Evolutionary conservation across 23 red algal genomes (phyloP).

Genomic region (Pyropia haitanensis): DNA sequence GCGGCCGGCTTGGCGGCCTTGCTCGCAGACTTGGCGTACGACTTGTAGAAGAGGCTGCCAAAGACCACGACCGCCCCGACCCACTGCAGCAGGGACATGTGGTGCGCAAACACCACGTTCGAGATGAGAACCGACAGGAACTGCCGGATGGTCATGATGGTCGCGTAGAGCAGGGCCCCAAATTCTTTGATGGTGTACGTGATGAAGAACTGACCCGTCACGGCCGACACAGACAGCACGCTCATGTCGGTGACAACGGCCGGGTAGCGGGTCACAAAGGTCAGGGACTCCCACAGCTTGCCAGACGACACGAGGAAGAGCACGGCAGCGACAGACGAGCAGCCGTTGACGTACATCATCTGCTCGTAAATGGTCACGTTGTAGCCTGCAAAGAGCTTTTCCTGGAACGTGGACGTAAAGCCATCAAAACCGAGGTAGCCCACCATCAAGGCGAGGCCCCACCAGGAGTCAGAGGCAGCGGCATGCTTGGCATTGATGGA

Average conservation of each 20-base stretch:
- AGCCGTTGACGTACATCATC: conserved; percentile 89
- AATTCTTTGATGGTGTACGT: conserved; percentile 96
- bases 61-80: conserved; percentile 67
- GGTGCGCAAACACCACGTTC: conserved; percentile 76
- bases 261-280: conserved; percentile 62
- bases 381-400: conserved; percentile 88
- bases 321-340: conserved; percentile 54
- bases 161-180: conserved; percentile 85
- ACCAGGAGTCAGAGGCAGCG: conserved; percentile 36
- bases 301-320: conserved; percentile 39
- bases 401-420: conserved; percentile 93
- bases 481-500: conserved; percentile 75
- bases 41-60: conserved; percentile 72
- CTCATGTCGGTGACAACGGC: conserved; percentile 49
- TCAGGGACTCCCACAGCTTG: conserved; percentile 37
- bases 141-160: conserved; percentile 95
- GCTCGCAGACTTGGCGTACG: conserved; percentile 43
- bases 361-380: conserved; percentile 93
- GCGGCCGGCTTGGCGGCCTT: no score
- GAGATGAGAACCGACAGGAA: conserved; percentile 82
- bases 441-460: conserved; percentile 79
- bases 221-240: conserved; percentile 61
- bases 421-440: conserved; percentile 91
- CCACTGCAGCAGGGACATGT: conserved; percentile 70
- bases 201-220: conserved; percentile 86